Base-by-base conservation (phyloP, 306 rosid genomes). In the Albizia julibrissin region DNA sequence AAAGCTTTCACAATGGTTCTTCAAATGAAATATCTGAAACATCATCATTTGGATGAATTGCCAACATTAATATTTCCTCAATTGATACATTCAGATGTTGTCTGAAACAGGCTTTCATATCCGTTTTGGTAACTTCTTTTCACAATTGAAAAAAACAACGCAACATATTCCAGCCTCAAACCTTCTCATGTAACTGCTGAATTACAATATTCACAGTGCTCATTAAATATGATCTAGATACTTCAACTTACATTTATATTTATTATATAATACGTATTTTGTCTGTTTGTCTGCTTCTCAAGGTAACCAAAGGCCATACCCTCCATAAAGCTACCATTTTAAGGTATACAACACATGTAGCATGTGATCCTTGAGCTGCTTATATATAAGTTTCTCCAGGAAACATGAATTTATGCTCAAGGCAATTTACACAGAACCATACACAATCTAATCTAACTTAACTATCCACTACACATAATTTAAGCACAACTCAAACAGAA, bases 401-500 rank as follows among this genome's bases (percentile, higher is more conserved):
- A 29, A 79, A 78, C 70, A 74, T 54, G 62, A 74, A 66, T 62
- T 29, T 21, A 54, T 47, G 82, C 54, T 64, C 72, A 43, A 61
- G 70, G 54, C 58, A 21, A 59, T 62, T 65, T 64, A 29, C 69
- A 81, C 73, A 64, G 21, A 43, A 62, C 69, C 75, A 54, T 49
- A 24, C 69, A 42, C 18, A 71, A 34, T 47, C 77, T 6, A 71
- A 19, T 44, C 54, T 74, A 68, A 77, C 27, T 77, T 67, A 10
- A 78, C 72, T 81, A 61, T 43, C 66, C 78, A 78, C 86, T 74
- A 81, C 90, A 75, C 85, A 82, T 79, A 71, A 31, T 34, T 70
- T 64, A 24, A 73, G 37, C 84, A 70, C 54, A 54, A 80, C 14
- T 8, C 18, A 4, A 4, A 42, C 31, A 1, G 47, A 21, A 39